phyloP scores from a whole-genome alignment of 495 filamentous ascomycete species.

The Penicillium longicatenatum region DNA sequence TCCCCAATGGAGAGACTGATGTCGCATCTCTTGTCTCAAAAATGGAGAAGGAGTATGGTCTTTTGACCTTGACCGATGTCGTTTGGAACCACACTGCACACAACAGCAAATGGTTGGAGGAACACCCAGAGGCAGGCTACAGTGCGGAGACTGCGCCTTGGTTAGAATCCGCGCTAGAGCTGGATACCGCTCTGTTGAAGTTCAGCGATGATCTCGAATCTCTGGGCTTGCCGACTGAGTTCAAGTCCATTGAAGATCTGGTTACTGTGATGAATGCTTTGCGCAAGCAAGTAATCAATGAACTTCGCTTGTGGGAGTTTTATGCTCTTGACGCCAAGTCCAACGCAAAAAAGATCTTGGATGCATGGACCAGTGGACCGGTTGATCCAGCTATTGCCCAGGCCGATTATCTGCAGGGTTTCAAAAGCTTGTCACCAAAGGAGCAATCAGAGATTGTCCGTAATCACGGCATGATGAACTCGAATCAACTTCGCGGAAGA shows the following conservation, averaged over 20 bases:
- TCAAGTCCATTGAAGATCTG: conserved; percentile 74
- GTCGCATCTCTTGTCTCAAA: conserved; percentile 71
- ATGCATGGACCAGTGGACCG: conserved; percentile 67
- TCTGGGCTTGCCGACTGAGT: conserved; percentile 71
- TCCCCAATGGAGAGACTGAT: conserved; percentile 87
- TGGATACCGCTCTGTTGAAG: conserved; percentile 82
- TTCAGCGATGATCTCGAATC: conserved; percentile 69
- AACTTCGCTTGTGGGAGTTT: conserved; percentile 87
- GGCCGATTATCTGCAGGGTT: conserved; percentile 42
- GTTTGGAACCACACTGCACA: conserved; percentile 98
- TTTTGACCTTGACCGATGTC: conserved; percentile 92
- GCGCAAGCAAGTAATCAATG: conserved; percentile 74
- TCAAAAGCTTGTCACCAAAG: conserved; percentile 55
- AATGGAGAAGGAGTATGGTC: conserved; percentile 81
- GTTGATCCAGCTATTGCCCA: conserved; percentile 39
- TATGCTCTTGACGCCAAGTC: conserved; percentile 80
- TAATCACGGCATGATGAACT: conserved; percentile 64
- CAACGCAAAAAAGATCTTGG: conserved; percentile 66
- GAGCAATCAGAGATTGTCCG: conserved; percentile 64
- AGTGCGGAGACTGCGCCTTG: conserved; percentile 92
- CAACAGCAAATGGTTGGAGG: conserved; percentile 91
- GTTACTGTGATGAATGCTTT: conserved; percentile 79
- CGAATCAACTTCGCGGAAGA: conserved; percentile 73
- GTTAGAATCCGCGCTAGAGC: conserved; percentile 82
- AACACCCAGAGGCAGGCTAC: conserved; percentile 95